Base-by-base conservation (phyloP, 495 filamentous ascomycete genomes). In the Geopyxis carbonaria region DNA sequence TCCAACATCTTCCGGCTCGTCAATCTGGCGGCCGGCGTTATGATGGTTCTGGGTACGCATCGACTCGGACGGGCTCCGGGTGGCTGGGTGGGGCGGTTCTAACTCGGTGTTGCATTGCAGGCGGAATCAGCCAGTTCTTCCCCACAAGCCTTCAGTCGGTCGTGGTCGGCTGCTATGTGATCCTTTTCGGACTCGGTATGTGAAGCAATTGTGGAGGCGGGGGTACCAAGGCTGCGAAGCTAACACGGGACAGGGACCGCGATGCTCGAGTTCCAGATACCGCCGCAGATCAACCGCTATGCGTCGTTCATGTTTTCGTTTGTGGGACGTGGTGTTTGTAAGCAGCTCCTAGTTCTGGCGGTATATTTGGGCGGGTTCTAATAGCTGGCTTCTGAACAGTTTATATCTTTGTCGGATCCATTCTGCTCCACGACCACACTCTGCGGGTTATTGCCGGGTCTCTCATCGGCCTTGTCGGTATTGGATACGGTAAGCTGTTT, bases 221-320 rank as follows among this genome's bases (percentile, higher is more conserved):
- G n/a, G n/a, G n/a, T n/a, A n/a, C n/a, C n/a, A n/a, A 29, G 13
- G 9, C 7, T 37, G 8, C 34, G 15, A 22, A 22, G 34, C 21
- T 39, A 30, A 8, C 22, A 44, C 29, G 19, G 31, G 18, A 18
- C 44, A 80, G 75, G 62, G 13, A 75, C 70, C 40, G 67, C 60
- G 8, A 60, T 80, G 19, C 72, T 82, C 55, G 89, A 99, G 62
- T 89, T 93, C 62, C 86, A 92, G 61, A 84, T 93, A 47, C 91
- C 91, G 3, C 81, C 85, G 23, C 85, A 93, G 57, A 67, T 92
- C 25, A 77, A 83, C 43, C 74, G 80, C 57, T 94, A 95, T 68
- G 89, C 86, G 13, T 85, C 79, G 18, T 99, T 99, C 73, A 75
- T 95, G 55, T 95, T 94, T 69, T 85, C 77, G 31, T 95, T 99